Evolutionary conservation across 768 basidiomycete species (phyloP).

Genomic region (Naematelia aurantialba): DNA sequence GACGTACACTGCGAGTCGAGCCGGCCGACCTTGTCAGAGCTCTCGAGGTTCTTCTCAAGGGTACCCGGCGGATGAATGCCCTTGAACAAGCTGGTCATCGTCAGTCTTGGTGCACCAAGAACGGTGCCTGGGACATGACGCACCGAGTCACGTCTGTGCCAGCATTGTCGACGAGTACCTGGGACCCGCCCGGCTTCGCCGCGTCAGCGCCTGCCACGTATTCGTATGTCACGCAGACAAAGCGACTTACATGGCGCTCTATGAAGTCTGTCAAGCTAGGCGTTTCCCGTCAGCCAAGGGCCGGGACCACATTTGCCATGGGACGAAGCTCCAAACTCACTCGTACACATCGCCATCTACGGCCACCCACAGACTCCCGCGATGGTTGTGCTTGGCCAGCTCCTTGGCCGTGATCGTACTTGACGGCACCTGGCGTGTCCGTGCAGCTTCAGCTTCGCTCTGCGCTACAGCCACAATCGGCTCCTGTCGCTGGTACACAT

Average conservation of each 20-base stretch:
- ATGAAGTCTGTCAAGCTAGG: constrained; percentile 25
- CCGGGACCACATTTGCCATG: background rate
- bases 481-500: constrained; percentile 6
- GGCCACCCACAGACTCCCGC: constrained; percentile 33
- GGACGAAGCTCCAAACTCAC: constrained; percentile 12
- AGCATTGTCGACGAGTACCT: constrained; percentile 24
- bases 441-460: constrained; percentile 3
- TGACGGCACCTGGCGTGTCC: background rate
- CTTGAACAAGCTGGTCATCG: constrained; percentile 26
- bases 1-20: constrained; percentile 11
- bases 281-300: background rate
- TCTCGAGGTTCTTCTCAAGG: constrained; percentile 11
- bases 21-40: constrained; percentile 7
- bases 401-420: constrained; percentile 12
- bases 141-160: constrained; percentile 28
- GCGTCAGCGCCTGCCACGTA: background rate
- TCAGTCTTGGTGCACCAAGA: background rate
- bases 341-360: constrained; percentile 39
- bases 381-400: constrained; percentile 22
- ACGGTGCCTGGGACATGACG: background rate
- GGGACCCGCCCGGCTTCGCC: constrained; percentile 21
- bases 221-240: background rate
- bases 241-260: constrained; percentile 17
- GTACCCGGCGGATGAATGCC: constrained; percentile 31
- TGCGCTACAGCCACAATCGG: background rate